These are phyloP conservation scores for Ustilago bromivora DNA, from an alignment of 1,284 basidiomycete genomes.

Conservation along the genomic window DNA sequence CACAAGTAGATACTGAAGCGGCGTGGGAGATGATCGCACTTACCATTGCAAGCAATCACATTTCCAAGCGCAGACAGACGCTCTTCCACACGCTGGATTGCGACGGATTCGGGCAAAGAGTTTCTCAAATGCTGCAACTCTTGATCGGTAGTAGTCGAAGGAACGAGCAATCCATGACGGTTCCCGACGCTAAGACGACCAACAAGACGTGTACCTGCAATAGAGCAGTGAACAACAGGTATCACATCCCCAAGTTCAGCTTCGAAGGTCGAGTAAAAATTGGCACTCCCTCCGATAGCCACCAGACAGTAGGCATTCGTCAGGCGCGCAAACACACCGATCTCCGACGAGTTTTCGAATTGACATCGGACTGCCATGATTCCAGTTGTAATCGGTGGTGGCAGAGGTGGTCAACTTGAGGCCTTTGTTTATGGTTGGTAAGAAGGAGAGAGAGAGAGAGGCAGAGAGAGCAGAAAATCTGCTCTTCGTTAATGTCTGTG, in stretches of 20 bases:
- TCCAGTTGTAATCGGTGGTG: conserved; percentile 4
- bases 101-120: conserved; percentile 89
- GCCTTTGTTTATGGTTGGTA: conserved; percentile 16
- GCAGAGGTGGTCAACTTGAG: neutral
- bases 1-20: too few species aligned
- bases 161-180: conserved; percentile 92
- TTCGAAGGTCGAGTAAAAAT: conserved; percentile 98
- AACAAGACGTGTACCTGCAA: conserved; percentile 93
- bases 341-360: conserved; percentile 97
- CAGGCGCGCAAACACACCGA: conserved; percentile 84
- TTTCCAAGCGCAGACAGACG: conserved; percentile 95
- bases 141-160: conserved; percentile 94
- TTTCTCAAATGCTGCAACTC: conserved; percentile 98
- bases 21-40: neutral
- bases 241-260: conserved; percentile 91
- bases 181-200: conserved; percentile 90
- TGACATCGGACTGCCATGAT: conserved; percentile 67
- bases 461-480: conserved; percentile 35
- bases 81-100: conserved; percentile 96
- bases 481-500: neutral
- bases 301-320: conserved; percentile 79
- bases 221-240: conserved; percentile 96
- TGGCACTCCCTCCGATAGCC: conserved; percentile 92
- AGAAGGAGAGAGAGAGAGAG: neutral
- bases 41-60: conserved; percentile 97